These are phyloP conservation scores for Elsinoe fawcettii DNA, from an alignment of 2,329 filamentous ascomycete species.

Conservation along the genomic window DNA sequence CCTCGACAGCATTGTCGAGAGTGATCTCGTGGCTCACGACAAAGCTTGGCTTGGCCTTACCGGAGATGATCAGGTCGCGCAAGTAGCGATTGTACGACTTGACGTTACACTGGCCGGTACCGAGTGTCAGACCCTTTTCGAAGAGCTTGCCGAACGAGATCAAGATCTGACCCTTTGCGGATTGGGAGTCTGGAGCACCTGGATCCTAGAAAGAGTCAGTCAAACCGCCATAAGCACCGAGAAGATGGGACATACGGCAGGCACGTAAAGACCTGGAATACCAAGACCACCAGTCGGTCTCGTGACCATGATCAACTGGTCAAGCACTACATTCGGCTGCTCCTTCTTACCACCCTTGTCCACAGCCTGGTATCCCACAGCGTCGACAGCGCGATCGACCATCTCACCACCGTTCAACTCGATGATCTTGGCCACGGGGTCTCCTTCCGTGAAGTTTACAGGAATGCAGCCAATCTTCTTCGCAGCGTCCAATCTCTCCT, in stretches of 20 bases:
- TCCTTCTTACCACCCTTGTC: slow-evolving; percentile 49
- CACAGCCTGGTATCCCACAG: slow-evolving; percentile 59
- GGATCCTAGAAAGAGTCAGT: slow-evolving; percentile 38
- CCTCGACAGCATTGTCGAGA: slow-evolving; percentile 49
- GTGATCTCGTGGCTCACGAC: slow-evolving; percentile 58
- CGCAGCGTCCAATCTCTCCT: slow-evolving; percentile 51
- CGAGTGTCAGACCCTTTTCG: slow-evolving; percentile 56
- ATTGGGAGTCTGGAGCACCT: slow-evolving; percentile 53
- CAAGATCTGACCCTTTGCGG: slow-evolving; percentile 56
- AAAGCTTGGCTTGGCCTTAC: slow-evolving; percentile 58
- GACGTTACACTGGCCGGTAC: slow-evolving; percentile 60
- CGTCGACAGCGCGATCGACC: slow-evolving; percentile 58
- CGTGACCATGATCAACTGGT: slow-evolving; percentile 57
- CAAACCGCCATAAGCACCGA: slow-evolving; percentile 28
- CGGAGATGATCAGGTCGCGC: slow-evolving; percentile 56
- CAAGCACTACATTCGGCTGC: slow-evolving; percentile 55
- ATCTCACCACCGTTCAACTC: slow-evolving; percentile 47
- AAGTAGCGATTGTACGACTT: slow-evolving; percentile 61
- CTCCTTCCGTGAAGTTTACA: slow-evolving; percentile 53
- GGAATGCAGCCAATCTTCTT: slow-evolving; percentile 55
- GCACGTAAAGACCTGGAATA: slow-evolving; percentile 48
- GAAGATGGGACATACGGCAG: slow-evolving; percentile 16
- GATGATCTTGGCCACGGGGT: slow-evolving; percentile 55
- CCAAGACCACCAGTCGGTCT: slow-evolving; percentile 54
- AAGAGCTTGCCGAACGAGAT: slow-evolving; percentile 61